These are phyloP conservation scores for Xerocomellus dryophilus DNA, from an alignment of 768 basidiomycete species.

Conservation along the genomic window DNA sequence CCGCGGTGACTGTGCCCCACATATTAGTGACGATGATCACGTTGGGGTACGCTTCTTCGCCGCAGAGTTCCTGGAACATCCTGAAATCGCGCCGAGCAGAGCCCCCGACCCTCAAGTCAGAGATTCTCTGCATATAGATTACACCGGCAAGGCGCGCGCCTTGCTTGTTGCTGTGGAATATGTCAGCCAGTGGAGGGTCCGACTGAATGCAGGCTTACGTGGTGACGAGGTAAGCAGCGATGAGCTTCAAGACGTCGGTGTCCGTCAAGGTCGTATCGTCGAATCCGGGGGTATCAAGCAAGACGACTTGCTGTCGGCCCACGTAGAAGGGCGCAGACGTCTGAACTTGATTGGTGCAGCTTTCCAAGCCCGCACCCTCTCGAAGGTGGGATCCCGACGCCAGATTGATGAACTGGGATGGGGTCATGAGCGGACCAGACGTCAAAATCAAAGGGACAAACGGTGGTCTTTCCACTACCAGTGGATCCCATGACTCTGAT, in stretches of 20 bases:
- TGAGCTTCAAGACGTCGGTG: constrained; percentile 49
- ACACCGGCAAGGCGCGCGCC: constrained; percentile 43
- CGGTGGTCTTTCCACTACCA: constrained; percentile 36
- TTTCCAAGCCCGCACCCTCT: constrained; percentile 35
- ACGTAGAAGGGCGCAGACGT: constrained; percentile 25
- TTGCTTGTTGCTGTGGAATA: constrained; percentile 31
- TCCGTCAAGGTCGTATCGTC: constrained; percentile 53
- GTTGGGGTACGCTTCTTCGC: constrained; percentile 46
- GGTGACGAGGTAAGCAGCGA: constrained; percentile 38
- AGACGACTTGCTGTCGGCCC: constrained; percentile 37
- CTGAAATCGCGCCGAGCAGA: constrained; percentile 47
- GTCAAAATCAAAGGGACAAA: constrained; percentile 10
- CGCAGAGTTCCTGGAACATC: constrained; percentile 54
- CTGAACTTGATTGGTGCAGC: constrained; percentile 36
- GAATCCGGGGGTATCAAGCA: constrained; percentile 65
- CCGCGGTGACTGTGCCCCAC: constrained; percentile 43
- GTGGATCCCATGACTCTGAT: constrained; percentile 35
- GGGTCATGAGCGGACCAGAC: neutral
- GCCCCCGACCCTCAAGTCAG: constrained; percentile 47
- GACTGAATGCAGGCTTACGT: constrained; percentile 21
- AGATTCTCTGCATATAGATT: constrained; percentile 53
- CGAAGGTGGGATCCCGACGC: constrained; percentile 33
- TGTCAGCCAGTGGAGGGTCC: constrained; percentile 6
- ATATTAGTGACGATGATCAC: constrained; percentile 53
- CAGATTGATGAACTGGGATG: constrained; percentile 36